Base-by-base conservation (phyloP, 2,329 filamentous ascomycete species). In the Aspergillus cejpii region DNA sequence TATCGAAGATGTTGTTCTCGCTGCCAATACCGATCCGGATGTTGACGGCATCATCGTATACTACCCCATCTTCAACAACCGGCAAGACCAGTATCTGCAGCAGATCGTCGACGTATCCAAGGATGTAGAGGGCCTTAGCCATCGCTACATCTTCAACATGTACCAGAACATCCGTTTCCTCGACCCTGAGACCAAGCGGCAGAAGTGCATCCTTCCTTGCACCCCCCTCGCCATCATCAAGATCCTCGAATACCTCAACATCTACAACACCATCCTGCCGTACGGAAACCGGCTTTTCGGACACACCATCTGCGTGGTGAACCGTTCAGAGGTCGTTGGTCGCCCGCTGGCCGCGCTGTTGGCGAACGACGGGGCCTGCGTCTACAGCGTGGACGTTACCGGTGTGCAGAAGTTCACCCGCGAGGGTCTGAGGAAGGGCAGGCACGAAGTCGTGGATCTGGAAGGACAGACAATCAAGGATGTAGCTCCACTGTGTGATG, bases 101-200 rank as follows among this genome's bases (percentile, higher is more conserved):
- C 90, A 96, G 72, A 87, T 94, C 2, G 89, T 96, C 45, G 83
- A 87, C 45, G 78, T 95, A 34, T 73, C 79, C 67, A 97, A 98
- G 70, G 92, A 98, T 61, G 91, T 98, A 54, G 92, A 98, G 69
- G 92, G 92, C 27, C 80, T 98, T 47, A 88, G 85, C 58, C 91
- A 96, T 70, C 84, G 83, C 63, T 90, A 97, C 72, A 85, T 97
- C 62, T 90, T 91, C 79, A 98, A 98, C 78, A 96, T 98, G 90
- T 98, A 97, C 73, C 87, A 96, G 75, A 98, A 98, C 73, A 81
- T 94, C 59, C 87, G 92, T 54, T 97, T 90, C 74, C 77, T 98
- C 45, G 92, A 98, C 69, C 74, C 82, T 19, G 60, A 64, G 26
- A 65, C 61, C 34, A 62, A 66, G 51, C 84, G 84, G 3, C 86